Conservation (phyloP, 805 yeast genomes). For the Metschnikowia borealis region DNA sequence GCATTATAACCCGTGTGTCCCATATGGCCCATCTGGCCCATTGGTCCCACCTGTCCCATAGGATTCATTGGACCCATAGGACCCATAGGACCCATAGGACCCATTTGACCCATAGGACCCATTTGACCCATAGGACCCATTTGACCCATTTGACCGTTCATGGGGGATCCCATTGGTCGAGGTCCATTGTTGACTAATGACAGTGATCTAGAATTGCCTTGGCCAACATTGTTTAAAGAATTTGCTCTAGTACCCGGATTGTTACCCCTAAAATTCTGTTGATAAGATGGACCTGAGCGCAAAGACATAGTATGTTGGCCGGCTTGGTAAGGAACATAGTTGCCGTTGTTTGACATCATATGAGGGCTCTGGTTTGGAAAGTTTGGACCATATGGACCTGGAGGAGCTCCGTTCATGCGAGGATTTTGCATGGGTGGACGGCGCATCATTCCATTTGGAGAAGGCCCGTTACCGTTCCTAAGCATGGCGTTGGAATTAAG, state of each 20-base stretch:
- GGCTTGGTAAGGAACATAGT: not conserved
- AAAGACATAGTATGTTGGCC: conserved; percentile 12
- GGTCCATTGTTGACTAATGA: not conserved
- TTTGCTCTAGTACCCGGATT: conserved; percentile 12
- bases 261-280: conserved; percentile 5
- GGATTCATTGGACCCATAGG: not conserved
- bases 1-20: not conserved
- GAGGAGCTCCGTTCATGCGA: not conserved
- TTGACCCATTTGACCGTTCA: not conserved
- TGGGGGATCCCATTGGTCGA: not conserved
- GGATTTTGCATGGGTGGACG: conserved; percentile 1
- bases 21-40: not conserved
- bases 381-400: not conserved
- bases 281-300: conserved; percentile 7
- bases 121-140: not conserved
- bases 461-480: conserved; percentile 2
- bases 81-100: not conserved
- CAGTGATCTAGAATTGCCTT: not conserved
- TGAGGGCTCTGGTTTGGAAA: not conserved
- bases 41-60: not conserved
- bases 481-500: conserved; percentile 22
- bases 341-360: not conserved
- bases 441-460: conserved; percentile 1
- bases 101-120: conserved; percentile 1
- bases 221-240: conserved; percentile 10